phyloP scores from a whole-genome alignment of 305 asterid species.

The Fraxinus paxiana region DNA sequence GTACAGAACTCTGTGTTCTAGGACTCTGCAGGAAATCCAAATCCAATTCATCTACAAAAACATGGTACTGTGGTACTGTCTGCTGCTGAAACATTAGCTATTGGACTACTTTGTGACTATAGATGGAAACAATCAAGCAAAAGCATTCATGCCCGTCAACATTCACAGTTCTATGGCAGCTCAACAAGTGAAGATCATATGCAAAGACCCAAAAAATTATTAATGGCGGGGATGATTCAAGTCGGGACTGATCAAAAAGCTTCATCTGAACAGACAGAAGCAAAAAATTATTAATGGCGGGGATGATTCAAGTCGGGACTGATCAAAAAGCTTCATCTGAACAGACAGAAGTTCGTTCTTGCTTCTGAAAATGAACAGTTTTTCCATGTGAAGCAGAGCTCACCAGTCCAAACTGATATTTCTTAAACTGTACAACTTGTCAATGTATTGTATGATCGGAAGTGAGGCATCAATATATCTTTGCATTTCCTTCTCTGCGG shows the following conservation, averaged over 20 bases:
- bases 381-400: constrained; percentile 21
- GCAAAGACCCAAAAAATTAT: neutral
- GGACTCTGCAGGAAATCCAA: neutral
- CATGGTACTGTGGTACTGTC: neutral
- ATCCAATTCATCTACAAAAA: neutral
- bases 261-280: neutral
- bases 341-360: neutral
- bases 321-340: neutral
- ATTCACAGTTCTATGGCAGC: neutral
- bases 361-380: neutral
- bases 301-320: neutral
- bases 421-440: constrained; percentile 56
- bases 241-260: neutral
- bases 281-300: neutral
- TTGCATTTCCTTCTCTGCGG: constrained; percentile 69
- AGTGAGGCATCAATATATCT: constrained; percentile 68
- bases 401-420: constrained; percentile 76
- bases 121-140: neutral
- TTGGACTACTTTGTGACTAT: neutral
- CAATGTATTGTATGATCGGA: constrained; percentile 72
- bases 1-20: neutral
- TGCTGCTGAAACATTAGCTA: neutral
- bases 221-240: neutral
- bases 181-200: neutral
- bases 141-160: neutral